Conservation (phyloP, 805 yeast genomes). For the Yamadazyma takamatsuzukensis region DNA sequence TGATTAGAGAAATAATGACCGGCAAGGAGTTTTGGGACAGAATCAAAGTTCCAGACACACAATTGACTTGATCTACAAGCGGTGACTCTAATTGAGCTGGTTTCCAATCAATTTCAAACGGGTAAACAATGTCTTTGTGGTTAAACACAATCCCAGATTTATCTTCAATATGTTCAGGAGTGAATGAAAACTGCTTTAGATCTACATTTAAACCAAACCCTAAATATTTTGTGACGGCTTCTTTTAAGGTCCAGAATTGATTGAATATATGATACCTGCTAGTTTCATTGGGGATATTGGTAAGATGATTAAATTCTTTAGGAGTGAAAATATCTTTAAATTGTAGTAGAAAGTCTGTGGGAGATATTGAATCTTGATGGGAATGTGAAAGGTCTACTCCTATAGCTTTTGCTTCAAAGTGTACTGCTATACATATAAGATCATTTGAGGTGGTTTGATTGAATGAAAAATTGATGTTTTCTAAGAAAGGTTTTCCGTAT, state of each 20-base stretch:
- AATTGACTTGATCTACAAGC: too few species aligned
- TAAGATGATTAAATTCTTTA: conserved; percentile 31
- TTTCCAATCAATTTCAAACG: too few species aligned
- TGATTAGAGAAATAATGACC: too few species aligned
- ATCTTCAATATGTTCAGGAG: too few species aligned
- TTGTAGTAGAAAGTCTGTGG: conserved; percentile 25
- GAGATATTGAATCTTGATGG: conserved; percentile 20
- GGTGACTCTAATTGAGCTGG: too few species aligned
- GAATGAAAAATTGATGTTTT: conserved; percentile 39
- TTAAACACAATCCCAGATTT: background rate
- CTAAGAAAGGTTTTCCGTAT: conserved; percentile 57
- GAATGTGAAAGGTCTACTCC: conserved; percentile 40
- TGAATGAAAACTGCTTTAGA: conserved; percentile 16
- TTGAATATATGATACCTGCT: conserved; percentile 39
- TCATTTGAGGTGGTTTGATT: conserved; percentile 60
- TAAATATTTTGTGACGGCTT: conserved; percentile 62
- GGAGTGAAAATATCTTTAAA: conserved; percentile 42
- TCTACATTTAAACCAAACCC: conserved; percentile 53
- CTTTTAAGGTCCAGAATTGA: conserved; percentile 76
- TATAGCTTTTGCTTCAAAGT: conserved; percentile 9
- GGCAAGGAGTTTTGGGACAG: too few species aligned
- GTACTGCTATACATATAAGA: conserved; percentile 43
- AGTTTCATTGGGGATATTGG: conserved; percentile 8
- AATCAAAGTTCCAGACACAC: too few species aligned
- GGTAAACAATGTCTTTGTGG: background rate